Evolutionary conservation across 2,329 filamentous ascomycete genomes (phyloP).

Genomic region (Ambrosiella xylebori): DNA sequence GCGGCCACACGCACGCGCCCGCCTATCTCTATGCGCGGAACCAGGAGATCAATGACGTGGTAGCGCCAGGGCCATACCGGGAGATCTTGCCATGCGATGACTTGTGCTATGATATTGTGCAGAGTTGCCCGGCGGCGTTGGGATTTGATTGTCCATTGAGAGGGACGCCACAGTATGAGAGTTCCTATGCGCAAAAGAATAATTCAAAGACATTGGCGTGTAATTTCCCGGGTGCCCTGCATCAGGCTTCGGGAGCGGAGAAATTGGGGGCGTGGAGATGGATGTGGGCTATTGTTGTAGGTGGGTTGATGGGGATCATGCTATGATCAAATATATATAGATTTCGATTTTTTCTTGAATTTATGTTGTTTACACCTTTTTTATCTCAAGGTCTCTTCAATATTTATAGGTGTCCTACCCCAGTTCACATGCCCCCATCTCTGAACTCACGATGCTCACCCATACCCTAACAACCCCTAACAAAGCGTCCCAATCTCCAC

Average conservation of each 20-base stretch:
- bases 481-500: neutral
- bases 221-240: slow-evolving; percentile 18
- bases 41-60: slow-evolving; percentile 47
- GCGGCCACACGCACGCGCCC: slow-evolving; percentile 18
- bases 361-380: neutral
- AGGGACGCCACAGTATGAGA: slow-evolving; percentile 19
- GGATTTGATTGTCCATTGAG: slow-evolving; percentile 55
- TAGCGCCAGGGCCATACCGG: slow-evolving; percentile 79
- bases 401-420: neutral
- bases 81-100: slow-evolving; percentile 81
- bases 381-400: neutral
- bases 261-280: neutral
- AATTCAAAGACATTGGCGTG: slow-evolving; percentile 19
- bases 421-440: neutral
- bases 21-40: slow-evolving; percentile 44
- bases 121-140: slow-evolving; percentile 63
- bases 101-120: slow-evolving; percentile 71
- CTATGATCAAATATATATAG: neutral
- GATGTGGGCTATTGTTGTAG: neutral
- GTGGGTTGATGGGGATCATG: neutral
- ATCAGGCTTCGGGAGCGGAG: slow-evolving; percentile 8
- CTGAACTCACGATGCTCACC: neutral
- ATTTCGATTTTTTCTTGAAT: neutral
- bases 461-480: neutral
- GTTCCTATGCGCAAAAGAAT: slow-evolving; percentile 21